A percentile compares a stretch with the other conserved stretches of the same genome.
Evolutionary conservation across 2,329 filamentous ascomycete genomes (phyloP).

Genomic region (Zymoseptoria ardabiliae): DNA sequence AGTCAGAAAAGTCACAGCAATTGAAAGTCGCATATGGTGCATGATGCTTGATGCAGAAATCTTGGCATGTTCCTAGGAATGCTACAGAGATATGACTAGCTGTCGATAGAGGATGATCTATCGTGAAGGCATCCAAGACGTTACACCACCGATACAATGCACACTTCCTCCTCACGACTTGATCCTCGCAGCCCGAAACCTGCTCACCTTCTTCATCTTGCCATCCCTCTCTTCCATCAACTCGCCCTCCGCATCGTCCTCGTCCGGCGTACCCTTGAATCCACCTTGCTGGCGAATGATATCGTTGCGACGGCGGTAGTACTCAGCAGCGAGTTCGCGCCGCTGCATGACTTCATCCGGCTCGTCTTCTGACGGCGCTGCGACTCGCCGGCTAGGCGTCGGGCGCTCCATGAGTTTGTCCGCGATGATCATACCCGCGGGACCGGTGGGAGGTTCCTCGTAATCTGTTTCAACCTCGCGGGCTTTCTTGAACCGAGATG

Average conservation of each 20-base stretch:
- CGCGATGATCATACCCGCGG: conserved; percentile 32
- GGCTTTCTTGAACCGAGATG: conserved; percentile 36
- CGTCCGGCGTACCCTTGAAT: conserved; percentile 53
- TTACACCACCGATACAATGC: not conserved
- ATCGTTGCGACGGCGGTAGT: conserved; percentile 72
- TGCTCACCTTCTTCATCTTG: conserved; percentile 32
- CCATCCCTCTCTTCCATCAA: conserved; percentile 44
- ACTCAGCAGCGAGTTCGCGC: conserved; percentile 73
- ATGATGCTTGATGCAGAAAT: not conserved
- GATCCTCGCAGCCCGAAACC: conserved; percentile 31
- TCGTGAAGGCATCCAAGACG: not conserved
- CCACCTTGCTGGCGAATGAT: conserved; percentile 79
- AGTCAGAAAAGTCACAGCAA: not conserved
- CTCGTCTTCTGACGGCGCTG: conserved; percentile 33
- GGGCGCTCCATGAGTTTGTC: conserved; percentile 49
- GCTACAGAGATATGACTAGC: not conserved
- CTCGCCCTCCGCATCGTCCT: conserved; percentile 57
- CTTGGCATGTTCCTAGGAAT: not conserved
- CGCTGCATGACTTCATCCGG: conserved; percentile 60
- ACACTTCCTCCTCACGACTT: not conserved
- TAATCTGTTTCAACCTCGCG: conserved; percentile 5
- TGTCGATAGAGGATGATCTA: not conserved
- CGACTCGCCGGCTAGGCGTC: conserved; percentile 7
- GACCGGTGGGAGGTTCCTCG: conserved; percentile 13
- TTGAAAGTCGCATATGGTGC: not conserved